phyloP scores from a whole-genome alignment of 2,329 filamentous ascomycete genomes.

The Colletotrichum sp. region DNA sequence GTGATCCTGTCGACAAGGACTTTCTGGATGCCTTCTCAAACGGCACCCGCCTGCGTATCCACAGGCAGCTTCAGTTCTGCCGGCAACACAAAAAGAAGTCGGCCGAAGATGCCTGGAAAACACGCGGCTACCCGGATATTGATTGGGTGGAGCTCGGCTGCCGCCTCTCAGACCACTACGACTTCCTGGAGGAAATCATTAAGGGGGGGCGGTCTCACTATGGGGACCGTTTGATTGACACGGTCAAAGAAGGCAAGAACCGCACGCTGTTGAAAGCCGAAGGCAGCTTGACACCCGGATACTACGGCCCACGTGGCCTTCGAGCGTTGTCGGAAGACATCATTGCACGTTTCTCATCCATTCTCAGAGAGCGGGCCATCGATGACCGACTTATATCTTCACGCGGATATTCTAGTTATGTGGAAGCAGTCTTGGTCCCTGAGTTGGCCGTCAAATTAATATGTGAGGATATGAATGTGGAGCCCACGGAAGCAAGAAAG shows the following conservation, averaged over 20 bases:
- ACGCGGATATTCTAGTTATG: constrained; percentile 70
- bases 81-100: constrained; percentile 62
- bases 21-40: constrained; percentile 59
- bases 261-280: constrained; percentile 64
- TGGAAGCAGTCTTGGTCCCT: constrained; percentile 78
- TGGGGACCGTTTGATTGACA: constrained; percentile 58
- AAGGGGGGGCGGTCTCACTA: constrained; percentile 66
- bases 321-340: constrained; percentile 75
- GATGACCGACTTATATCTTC: constrained; percentile 70
- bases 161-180: constrained; percentile 63
- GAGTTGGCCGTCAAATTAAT: constrained; percentile 65
- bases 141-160: constrained; percentile 67
- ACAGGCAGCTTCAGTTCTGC: constrained; percentile 68
- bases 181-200: constrained; percentile 63
- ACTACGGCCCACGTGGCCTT: constrained; percentile 81
- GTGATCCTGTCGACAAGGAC: constrained; percentile 58
- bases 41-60: constrained; percentile 55
- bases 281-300: constrained; percentile 71
- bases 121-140: constrained; percentile 71
- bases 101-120: constrained; percentile 52
- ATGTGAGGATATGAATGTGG: constrained; percentile 59
- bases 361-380: constrained; percentile 66
- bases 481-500: constrained; percentile 45
- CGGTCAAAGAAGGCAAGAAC: constrained; percentile 61
- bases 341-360: constrained; percentile 61